These are phyloP conservation scores for Solanum sitiens DNA, from an alignment of 257 asterid genomes.

Conservation along the genomic window DNA sequence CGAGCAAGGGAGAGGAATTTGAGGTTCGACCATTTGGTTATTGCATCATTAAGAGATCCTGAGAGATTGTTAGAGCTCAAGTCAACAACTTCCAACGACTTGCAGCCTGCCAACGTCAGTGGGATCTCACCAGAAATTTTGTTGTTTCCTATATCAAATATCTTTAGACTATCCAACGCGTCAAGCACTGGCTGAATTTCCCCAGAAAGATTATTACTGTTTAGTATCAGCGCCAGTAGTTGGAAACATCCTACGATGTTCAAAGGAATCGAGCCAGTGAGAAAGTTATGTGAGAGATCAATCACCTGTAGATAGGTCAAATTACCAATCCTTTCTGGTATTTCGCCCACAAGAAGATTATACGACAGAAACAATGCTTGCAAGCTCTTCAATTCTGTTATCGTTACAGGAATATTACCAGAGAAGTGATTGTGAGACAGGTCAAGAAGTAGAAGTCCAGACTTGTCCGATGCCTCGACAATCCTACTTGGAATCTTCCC, in stretches of 20 bases:
- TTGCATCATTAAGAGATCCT: constrained; percentile 68
- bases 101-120: constrained; percentile 89
- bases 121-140: constrained; percentile 89
- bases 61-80: constrained; percentile 70
- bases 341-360: constrained; percentile 62
- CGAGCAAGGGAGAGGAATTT: constrained; percentile 66
- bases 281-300: constrained; percentile 65
- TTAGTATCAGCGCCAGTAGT: constrained; percentile 55
- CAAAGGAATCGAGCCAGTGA: constrained; percentile 70
- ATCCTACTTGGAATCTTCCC: constrained; percentile 60
- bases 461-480: constrained; percentile 43
- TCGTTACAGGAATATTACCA: constrained; percentile 51
- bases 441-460: constrained; percentile 64
- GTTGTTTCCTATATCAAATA: constrained; percentile 61
- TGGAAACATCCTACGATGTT: constrained; percentile 94
- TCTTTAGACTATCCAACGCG: constrained; percentile 76
- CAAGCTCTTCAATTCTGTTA: constrained; percentile 73
- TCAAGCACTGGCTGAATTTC: constrained; percentile 95
- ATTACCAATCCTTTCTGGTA: constrained; percentile 82
- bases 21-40: constrained; percentile 76
- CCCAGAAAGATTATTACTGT: constrained; percentile 78
- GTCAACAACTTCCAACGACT: constrained; percentile 86
- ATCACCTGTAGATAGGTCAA: constrained; percentile 84
- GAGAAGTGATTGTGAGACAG: constrained; percentile 59
- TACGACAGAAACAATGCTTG: constrained; percentile 76